These are phyloP conservation scores for Aspergillus pseudonomiae DNA, from an alignment of 2,329 filamentous ascomycete genomes.

Conservation along the genomic window DNA sequence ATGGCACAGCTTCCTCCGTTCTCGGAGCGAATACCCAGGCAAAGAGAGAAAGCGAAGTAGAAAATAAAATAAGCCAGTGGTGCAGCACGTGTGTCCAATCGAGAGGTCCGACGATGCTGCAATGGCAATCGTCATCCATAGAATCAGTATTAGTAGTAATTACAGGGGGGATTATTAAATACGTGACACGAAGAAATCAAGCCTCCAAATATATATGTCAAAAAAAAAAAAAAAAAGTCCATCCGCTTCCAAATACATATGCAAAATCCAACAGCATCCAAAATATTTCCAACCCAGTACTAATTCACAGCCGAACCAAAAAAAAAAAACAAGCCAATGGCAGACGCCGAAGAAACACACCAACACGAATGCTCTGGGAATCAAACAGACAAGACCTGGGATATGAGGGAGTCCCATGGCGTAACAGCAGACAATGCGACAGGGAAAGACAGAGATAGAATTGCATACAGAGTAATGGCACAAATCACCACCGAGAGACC, in stretches of 20 bases:
- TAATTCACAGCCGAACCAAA: constrained; percentile 13
- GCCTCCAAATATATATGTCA: constrained; percentile 28
- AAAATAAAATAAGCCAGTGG: neutral
- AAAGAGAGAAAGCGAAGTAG: neutral
- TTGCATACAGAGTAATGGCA: constrained; percentile 7
- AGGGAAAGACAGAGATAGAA: constrained; percentile 14
- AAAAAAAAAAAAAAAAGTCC: constrained; percentile 15
- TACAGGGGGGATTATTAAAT: constrained; percentile 18
- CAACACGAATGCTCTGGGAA: constrained; percentile 21
- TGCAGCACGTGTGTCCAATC: neutral
- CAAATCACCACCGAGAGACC: neutral
- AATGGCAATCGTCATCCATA: constrained; percentile 12
- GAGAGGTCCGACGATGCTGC: neutral
- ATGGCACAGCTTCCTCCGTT: neutral
- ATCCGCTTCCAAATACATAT: constrained; percentile 34
- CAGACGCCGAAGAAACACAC: constrained; percentile 19
- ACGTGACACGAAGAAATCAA: constrained; percentile 23
- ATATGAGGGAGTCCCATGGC: constrained; percentile 17
- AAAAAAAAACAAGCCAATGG: constrained; percentile 11
- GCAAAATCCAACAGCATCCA: constrained; percentile 22
- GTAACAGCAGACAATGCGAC: constrained; percentile 5
- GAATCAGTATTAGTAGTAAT: constrained; percentile 21
- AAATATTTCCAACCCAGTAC: constrained; percentile 19
- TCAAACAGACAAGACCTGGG: constrained; percentile 14
- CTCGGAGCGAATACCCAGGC: neutral